Conservation (phyloP, 192 early-diverging fungal species). For the Rhizoclosmatium sp. region DNA sequence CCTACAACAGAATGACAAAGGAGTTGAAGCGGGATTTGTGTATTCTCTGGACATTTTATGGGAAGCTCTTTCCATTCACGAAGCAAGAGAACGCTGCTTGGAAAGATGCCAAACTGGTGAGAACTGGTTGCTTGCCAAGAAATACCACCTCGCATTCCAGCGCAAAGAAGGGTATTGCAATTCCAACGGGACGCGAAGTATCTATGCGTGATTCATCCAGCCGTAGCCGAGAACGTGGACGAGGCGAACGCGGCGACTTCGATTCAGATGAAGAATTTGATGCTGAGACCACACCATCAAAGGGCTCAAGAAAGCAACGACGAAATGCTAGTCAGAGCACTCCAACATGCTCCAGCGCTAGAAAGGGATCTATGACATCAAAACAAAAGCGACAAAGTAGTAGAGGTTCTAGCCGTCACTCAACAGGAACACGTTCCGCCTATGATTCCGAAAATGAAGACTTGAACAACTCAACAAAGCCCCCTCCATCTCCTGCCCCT, state of each 20-base stretch:
- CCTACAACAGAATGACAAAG: conserved; percentile 4
- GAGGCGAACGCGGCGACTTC: background rate
- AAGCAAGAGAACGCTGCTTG: conserved; percentile 37
- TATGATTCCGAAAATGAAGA: background rate
- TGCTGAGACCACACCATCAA: background rate
- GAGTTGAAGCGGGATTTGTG: conserved; percentile 34
- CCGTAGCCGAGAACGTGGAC: too few relatives aligned
- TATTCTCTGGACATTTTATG: conserved; percentile 29
- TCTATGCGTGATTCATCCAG: too few relatives aligned
- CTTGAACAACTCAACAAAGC: background rate
- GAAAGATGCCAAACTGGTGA: conserved; percentile 10
- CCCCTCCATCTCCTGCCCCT: background rate
- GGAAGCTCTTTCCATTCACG: conserved; percentile 37
- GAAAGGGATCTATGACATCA: background rate
- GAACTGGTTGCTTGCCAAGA: background rate
- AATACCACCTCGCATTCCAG: too few relatives aligned
- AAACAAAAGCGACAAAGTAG: background rate
- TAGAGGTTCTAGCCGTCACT: background rate
- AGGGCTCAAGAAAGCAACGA: background rate
- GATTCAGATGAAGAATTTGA: background rate
- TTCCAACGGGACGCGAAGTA: too few relatives aligned
- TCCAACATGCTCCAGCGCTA: background rate
- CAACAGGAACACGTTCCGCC: background rate
- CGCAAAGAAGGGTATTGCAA: too few relatives aligned
- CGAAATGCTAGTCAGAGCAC: background rate